Percentiles rank a stretch among this genome's conserved stretches.
Conservation (phyloP, 257 asterid genomes). For the Primulina eburnea region DNA sequence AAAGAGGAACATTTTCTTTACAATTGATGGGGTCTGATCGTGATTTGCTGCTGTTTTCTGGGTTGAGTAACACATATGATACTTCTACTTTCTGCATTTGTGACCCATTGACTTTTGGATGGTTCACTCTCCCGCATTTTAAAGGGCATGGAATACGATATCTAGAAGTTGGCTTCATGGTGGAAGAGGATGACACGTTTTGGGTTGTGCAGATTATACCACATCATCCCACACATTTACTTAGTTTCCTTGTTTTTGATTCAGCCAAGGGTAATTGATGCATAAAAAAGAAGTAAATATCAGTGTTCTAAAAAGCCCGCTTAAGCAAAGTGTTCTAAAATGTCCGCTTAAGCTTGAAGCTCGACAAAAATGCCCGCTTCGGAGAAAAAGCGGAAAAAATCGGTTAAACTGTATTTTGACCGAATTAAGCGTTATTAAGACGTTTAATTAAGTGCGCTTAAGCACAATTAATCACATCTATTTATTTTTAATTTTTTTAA, state of each 20-base stretch:
- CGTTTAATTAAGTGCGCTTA: too few relatives aligned
- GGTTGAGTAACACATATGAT: background rate
- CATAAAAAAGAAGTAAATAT: too few relatives aligned
- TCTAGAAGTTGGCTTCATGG: constrained; percentile 20
- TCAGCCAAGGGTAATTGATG: too few relatives aligned
- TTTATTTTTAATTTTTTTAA: too few relatives aligned
- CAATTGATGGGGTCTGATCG: constrained; percentile 21
- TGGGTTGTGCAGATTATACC: constrained; percentile 23
- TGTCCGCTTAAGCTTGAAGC: too few relatives aligned
- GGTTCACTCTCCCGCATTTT: constrained; percentile 5
- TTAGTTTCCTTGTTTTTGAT: background rate
- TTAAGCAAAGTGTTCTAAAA: too few relatives aligned
- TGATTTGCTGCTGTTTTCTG: constrained; percentile 18
- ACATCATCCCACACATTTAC: background rate
- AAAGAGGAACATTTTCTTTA: background rate
- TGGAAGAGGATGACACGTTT: constrained; percentile 15
- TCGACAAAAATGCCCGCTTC: too few relatives aligned
- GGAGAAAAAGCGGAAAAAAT: too few relatives aligned
- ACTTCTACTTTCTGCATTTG: constrained; percentile 11
- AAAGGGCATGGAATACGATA: background rate
- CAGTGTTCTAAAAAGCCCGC: too few relatives aligned
- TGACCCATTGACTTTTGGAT: constrained; percentile 24
- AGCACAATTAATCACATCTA: too few relatives aligned
- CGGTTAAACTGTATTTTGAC: too few relatives aligned
- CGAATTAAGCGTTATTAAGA: too few relatives aligned